Percentiles rank a stretch among this genome's conserved stretches.
Evolutionary conservation across 2,329 filamentous ascomycete species (phyloP).

Genomic region (Sclerotinia glacialis): DNA sequence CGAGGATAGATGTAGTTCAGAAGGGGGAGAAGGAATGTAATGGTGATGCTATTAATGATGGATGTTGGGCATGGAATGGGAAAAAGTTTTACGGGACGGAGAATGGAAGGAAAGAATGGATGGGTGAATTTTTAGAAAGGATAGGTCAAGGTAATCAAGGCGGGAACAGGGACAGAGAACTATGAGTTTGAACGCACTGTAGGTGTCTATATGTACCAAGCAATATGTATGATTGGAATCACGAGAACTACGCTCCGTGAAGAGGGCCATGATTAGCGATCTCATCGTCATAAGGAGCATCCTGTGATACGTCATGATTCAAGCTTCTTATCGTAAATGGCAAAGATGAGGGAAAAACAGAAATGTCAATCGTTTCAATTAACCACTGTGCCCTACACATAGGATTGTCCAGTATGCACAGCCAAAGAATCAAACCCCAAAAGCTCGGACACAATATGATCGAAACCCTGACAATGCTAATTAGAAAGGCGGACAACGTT

Average conservation of each 20-base stretch:
- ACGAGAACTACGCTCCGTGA: not conserved
- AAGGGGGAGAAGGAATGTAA: conserved; percentile 40
- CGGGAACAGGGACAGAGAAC: conserved; percentile 26
- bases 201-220: not conserved
- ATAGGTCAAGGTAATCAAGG: conserved; percentile 27
- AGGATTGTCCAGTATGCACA: not conserved
- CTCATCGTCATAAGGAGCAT: not conserved
- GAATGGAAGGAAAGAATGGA: conserved; percentile 28
- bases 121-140: conserved; percentile 32
- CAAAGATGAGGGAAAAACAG: not conserved
- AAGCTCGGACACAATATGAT: not conserved
- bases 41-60: conserved; percentile 44
- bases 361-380: no score
- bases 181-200: conserved; percentile 21
- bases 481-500: not conserved
- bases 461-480: conserved; percentile 1
- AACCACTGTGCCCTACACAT: not conserved
- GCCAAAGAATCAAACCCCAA: not conserved
- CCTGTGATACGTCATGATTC: not conserved
- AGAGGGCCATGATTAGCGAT: not conserved
- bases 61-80: conserved; percentile 59
- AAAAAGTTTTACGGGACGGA: conserved; percentile 28
- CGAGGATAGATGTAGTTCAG: conserved; percentile 35
- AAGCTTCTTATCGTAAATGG: not conserved
- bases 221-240: not conserved